Base-by-base conservation (phyloP, 345 rosid species). In the Gynandropsis gynandra region DNA sequence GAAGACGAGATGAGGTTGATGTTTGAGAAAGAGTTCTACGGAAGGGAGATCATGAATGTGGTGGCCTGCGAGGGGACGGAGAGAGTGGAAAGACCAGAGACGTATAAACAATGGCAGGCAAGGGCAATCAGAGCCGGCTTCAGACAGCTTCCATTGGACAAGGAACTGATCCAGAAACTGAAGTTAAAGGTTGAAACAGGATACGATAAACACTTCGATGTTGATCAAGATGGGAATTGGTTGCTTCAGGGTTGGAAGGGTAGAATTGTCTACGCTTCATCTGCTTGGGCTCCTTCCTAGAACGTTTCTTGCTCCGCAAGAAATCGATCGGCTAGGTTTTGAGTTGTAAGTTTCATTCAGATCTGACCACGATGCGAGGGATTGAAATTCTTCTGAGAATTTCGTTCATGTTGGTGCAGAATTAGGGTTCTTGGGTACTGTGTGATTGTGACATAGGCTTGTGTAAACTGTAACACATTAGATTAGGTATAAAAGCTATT, bases 191-290 rank as follows among this genome's bases (percentile, higher is more conserved):
- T 74, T 50, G 70, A 69, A 54, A 33, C 1, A 7, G 35, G 61
- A 11, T 83, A 83, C 41, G 75, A 64, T 55, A 71, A 69, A 18
- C 82, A 83, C 31, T 82, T 82, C 9, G 72, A 63, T 32, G 32
- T 80, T n/a, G 76, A 78, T 62, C 66, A 66, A 69, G 79, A 86
- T 61, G 59, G 72, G 13, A 24, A 65, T 17, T 86, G 95, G 95
- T 61, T 86, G 76, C 62, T 86, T 58, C 92, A 78, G 60, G 95
- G 92, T 0, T 86, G 92, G 92, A 86, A 86, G 64, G 95, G 95
- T 46, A 70, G 88, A 42, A 83, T 80, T 10, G 41, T 75, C 20
- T 61, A 16, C 68, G 92, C 88, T 46, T 78, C 92, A 17, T 75
- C 86, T 7, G 67, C 70, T 42, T 86, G 95, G 92, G 76, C 75